Percentiles rank a stretch among this genome's conserved stretches.
These are phyloP conservation scores for Ensete glaucum DNA, from an alignment of 176 grass and related monocot genomes.

Conservation along the genomic window DNA sequence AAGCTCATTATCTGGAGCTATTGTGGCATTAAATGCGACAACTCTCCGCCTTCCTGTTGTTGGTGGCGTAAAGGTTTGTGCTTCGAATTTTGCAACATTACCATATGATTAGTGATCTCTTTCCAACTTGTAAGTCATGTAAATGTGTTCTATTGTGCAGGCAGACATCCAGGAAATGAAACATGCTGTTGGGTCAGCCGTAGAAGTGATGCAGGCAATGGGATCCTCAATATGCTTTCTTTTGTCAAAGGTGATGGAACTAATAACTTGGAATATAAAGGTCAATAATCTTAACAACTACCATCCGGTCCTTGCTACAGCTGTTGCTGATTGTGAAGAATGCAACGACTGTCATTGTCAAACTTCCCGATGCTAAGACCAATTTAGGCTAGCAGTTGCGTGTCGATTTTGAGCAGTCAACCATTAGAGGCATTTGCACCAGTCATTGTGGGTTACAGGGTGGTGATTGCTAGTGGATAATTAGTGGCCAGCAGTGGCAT, in stretches of 20 bases:
- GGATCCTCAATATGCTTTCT: constrained; percentile 66
- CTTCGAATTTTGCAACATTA: not conserved
- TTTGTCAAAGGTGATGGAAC: constrained; percentile 50
- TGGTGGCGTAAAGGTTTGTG: constrained; percentile 20
- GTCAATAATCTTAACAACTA: not conserved
- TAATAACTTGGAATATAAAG: not conserved
- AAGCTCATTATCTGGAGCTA: constrained; percentile 5
- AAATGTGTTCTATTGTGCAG: constrained; percentile 32
- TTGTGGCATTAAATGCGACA: constrained; percentile 13
- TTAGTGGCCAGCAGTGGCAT: too few relatives aligned
- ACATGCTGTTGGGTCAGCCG: constrained; percentile 65
- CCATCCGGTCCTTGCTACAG: too few relatives aligned
- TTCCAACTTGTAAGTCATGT: not conserved
- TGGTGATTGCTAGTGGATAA: too few relatives aligned
- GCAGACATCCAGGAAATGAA: constrained; percentile 80
- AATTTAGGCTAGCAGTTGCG: too few relatives aligned
- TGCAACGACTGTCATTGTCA: too few relatives aligned
- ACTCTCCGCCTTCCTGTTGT: constrained; percentile 14
- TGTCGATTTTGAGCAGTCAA: too few relatives aligned
- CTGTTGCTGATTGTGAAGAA: too few relatives aligned
- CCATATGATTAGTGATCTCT: not conserved
- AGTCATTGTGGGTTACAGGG: too few relatives aligned
- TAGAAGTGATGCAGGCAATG: constrained; percentile 89
- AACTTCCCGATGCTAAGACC: too few relatives aligned
- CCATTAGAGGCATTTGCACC: too few relatives aligned